A percentile compares a stretch with the other conserved stretches of the same genome.
phyloP scores from a whole-genome alignment of 306 rosid species.

The Dryas drummondii region DNA sequence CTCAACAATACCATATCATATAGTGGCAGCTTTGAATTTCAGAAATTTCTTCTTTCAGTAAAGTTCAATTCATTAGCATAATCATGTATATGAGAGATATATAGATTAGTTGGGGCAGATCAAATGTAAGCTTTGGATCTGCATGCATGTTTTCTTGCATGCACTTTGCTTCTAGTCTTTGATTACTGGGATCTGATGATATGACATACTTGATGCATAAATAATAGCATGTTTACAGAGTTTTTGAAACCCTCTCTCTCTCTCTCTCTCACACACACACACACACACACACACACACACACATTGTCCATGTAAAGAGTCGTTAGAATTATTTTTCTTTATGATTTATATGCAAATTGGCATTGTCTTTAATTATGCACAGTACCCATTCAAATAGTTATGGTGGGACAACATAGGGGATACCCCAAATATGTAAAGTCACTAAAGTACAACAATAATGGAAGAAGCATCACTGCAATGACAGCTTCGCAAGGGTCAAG shows the following conservation, averaged over 20 bases:
- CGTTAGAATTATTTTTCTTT: too few species aligned
- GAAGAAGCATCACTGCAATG: slow-evolving; percentile 49
- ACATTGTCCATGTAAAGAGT: too few species aligned
- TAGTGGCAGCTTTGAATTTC: background rate
- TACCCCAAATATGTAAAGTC: background rate
- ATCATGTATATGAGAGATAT: background rate
- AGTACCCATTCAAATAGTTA: background rate
- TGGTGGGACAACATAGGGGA: background rate
- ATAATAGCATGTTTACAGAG: background rate
- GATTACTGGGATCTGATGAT: background rate
- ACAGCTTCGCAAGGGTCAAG: slow-evolving; percentile 75
- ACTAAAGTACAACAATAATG: background rate
- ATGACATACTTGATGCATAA: background rate
- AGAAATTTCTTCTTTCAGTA: background rate
- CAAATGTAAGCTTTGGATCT: background rate
- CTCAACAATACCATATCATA: background rate
- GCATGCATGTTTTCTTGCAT: background rate
- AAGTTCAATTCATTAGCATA: background rate
- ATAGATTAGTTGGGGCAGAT: background rate
- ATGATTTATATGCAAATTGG: background rate
- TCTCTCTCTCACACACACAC: too few species aligned
- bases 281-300: too few species aligned
- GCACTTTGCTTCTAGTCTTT: background rate
- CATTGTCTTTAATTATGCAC: background rate
- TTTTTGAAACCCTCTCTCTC: background rate